These are phyloP conservation scores for Flaveria sonorensis DNA, from an alignment of 129 eudicot species.

Conservation along the genomic window DNA sequence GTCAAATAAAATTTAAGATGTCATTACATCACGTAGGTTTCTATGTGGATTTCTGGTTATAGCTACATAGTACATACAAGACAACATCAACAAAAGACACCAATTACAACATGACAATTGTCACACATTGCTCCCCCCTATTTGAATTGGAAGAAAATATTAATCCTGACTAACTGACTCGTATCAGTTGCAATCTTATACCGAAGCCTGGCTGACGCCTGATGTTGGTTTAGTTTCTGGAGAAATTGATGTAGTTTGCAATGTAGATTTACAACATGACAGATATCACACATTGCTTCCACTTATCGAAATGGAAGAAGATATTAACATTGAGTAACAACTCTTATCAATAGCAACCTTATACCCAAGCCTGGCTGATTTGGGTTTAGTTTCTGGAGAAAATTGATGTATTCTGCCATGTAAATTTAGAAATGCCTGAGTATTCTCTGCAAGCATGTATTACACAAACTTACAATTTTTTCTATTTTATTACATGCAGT, in stretches of 20 bases:
- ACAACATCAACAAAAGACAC: background rate
- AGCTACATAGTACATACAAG: background rate
- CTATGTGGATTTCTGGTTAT: background rate
- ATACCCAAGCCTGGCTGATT: background rate
- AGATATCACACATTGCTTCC: background rate
- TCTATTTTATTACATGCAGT: conserved; percentile 46
- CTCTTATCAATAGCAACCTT: background rate
- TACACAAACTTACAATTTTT: background rate
- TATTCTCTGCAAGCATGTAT: conserved; percentile 13
- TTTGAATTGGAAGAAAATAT: background rate
- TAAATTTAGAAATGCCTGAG: background rate
- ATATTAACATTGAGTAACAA: background rate
- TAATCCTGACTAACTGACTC: background rate
- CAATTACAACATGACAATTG: background rate
- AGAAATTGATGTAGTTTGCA: too few relatives aligned
- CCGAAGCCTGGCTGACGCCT: too few relatives aligned
- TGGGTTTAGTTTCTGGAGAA: conserved; percentile 15
- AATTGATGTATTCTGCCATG: conserved; percentile 4
- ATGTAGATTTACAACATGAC: background rate
- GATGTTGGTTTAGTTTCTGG: too few relatives aligned
- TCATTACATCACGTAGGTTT: background rate
- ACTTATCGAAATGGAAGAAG: background rate
- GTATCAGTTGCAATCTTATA: too few relatives aligned
- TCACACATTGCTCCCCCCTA: background rate
- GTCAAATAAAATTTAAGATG: background rate